Evolutionary conservation across 1,139 yeast genomes (phyloP).

Genomic region (Entelexis sorbosivorans): DNA sequence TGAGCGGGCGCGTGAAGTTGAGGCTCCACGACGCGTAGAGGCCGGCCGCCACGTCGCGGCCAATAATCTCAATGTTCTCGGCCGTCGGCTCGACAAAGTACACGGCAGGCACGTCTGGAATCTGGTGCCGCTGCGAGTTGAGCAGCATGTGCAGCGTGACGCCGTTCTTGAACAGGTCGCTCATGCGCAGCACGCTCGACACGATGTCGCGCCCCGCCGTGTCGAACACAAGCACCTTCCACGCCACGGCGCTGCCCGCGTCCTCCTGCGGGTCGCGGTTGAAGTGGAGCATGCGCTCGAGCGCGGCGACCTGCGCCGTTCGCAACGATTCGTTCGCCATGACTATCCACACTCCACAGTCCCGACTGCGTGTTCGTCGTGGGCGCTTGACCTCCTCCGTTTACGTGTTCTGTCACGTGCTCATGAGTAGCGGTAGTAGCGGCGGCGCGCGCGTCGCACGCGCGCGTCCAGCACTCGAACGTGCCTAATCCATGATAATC

Average conservation of each 20-base stretch:
- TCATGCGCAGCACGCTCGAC: conserved; percentile 81
- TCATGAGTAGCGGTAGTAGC: too few relatives aligned
- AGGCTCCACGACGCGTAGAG: conserved; percentile 70
- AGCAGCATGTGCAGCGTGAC: conserved; percentile 79
- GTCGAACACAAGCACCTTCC: conserved; percentile 92
- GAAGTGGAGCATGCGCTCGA: conserved; percentile 76
- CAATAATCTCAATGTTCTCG: conserved; percentile 56
- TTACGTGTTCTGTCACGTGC: conserved; percentile 5
- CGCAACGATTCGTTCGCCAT: conserved; percentile 24
- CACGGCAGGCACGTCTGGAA: conserved; percentile 89
- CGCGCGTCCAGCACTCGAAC: too few relatives aligned
- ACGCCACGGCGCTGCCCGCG: conserved; percentile 44
- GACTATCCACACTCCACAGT: background rate
- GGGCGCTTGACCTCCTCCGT: background rate
- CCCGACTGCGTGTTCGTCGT: background rate
- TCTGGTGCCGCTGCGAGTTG: conserved; percentile 55
- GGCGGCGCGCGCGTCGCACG: too few relatives aligned
- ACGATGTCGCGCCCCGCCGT: conserved; percentile 68
- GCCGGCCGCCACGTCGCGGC: conserved; percentile 61
- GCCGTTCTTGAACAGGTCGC: conserved; percentile 78
- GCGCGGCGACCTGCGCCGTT: conserved; percentile 34
- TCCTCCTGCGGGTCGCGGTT: conserved; percentile 31
- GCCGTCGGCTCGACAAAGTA: conserved; percentile 83
- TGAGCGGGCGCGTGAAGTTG: conserved; percentile 73
- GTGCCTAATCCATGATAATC: too few relatives aligned